Percentiles rank a stretch among this genome's conserved stretches.
Conservation (phyloP, 2,329 filamentous ascomycete genomes). For the Remersonia thermophila region DNA sequence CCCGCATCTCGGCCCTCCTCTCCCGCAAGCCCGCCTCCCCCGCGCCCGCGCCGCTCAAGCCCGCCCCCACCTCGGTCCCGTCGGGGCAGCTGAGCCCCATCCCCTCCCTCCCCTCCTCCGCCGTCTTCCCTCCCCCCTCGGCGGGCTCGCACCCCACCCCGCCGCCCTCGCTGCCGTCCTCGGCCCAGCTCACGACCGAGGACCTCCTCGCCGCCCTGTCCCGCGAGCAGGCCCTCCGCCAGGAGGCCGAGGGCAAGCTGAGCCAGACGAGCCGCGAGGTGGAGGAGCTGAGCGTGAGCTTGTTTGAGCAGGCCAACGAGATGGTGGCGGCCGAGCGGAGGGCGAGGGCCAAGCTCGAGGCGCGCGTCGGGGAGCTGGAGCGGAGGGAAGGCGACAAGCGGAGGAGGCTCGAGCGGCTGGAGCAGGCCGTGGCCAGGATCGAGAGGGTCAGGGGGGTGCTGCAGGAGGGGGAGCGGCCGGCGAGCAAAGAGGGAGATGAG, state of each 20-base stretch:
- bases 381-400: conserved; percentile 58
- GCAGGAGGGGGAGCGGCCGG: conserved; percentile 1
- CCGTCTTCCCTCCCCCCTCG: too few species aligned
- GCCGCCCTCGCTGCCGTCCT: conserved; percentile 6
- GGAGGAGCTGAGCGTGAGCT: conserved; percentile 61
- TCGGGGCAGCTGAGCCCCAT: too few species aligned
- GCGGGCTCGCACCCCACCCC: too few species aligned
- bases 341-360: conserved; percentile 58
- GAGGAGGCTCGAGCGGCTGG: conserved; percentile 54
- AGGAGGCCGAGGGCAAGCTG: conserved; percentile 56
- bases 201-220: conserved; percentile 52
- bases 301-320: conserved; percentile 77
- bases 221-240: conserved; percentile 53
- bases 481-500: neutral
- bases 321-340: conserved; percentile 72
- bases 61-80: too few species aligned
- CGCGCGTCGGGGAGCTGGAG: conserved; percentile 57
- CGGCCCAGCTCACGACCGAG: conserved; percentile 22
- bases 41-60: conserved; percentile 16
- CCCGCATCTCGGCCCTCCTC: conserved; percentile 33
- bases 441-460: conserved; percentile 52
- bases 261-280: conserved; percentile 58
- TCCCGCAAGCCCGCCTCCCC: conserved; percentile 30
- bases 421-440: conserved; percentile 58
- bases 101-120: too few species aligned